phyloP scores from a whole-genome alignment of 1,284 basidiomycete species.

The Ceratobasidium sp. region DNA sequence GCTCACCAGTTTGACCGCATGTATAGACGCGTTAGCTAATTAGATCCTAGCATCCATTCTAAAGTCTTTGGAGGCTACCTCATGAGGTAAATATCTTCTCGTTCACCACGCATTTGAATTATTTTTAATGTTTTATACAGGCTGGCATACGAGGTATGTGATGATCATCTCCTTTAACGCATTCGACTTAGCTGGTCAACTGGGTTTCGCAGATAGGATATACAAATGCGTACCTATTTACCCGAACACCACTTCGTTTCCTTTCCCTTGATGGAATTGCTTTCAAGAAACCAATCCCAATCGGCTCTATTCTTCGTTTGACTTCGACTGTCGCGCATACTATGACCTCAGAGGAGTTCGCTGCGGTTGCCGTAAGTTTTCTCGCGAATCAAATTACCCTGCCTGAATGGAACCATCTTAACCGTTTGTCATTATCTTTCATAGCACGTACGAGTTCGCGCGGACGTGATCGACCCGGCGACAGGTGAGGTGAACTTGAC shows the following conservation, averaged over 20 bases:
- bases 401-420: neutral
- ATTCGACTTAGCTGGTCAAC: neutral
- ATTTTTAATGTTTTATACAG: conserved; percentile 52
- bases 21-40: conserved; percentile 6
- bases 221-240: conserved; percentile 78
- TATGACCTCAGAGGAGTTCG: conserved; percentile 60
- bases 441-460: conserved; percentile 79
- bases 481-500: conserved; percentile 77
- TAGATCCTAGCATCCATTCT: conserved; percentile 72
- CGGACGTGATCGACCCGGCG: conserved; percentile 80
- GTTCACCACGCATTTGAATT: neutral
- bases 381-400: conserved; percentile 50
- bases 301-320: conserved; percentile 82
- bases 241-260: conserved; percentile 76
- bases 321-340: conserved; percentile 77
- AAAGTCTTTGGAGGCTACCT: conserved; percentile 79
- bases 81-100: conserved; percentile 19
- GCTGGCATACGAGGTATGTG: conserved; percentile 71
- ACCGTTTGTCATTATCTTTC: neutral
- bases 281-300: conserved; percentile 84
- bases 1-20: conserved; percentile 49
- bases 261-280: conserved; percentile 83
- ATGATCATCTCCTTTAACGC: conserved; percentile 12
- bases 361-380: conserved; percentile 66
- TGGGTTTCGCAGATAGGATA: conserved; percentile 72